Conservation (phyloP, 1,284 basidiomycete species). For the Cutaneotrichosporon spelunceum region DNA sequence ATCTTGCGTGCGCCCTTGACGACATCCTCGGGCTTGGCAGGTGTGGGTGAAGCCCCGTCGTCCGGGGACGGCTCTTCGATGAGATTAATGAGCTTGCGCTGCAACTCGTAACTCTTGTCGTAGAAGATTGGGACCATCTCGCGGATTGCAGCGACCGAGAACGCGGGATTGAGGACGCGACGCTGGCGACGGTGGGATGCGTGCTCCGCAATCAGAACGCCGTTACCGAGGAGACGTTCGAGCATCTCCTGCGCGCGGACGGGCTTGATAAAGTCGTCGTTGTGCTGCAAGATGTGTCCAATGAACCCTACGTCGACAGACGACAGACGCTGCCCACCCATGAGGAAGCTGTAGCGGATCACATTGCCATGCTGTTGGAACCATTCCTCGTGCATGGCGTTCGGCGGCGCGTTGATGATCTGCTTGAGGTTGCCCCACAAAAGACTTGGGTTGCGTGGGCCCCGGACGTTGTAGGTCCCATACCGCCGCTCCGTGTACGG, state of each 20-base stretch:
- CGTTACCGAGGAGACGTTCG: constrained; percentile 46
- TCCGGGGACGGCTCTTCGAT: constrained; percentile 59
- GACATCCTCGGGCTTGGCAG: constrained; percentile 17
- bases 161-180: constrained; percentile 51
- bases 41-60: constrained; percentile 10
- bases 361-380: constrained; percentile 27
- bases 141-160: constrained; percentile 43
- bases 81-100: constrained; percentile 59
- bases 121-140: constrained; percentile 59
- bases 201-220: constrained; percentile 49
- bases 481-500: constrained; percentile 10
- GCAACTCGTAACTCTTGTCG: constrained; percentile 60
- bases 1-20: constrained; percentile 34
- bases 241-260: constrained; percentile 59
- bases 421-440: constrained; percentile 27
- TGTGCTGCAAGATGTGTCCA: constrained; percentile 60
- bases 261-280: constrained; percentile 66
- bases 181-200: constrained; percentile 57
- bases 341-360: constrained; percentile 25
- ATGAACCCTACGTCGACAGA: constrained; percentile 48
- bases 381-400: constrained; percentile 27
- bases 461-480: constrained; percentile 20
- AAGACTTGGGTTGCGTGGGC: constrained; percentile 18
- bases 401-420: constrained; percentile 23
- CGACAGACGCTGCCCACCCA: constrained; percentile 51